Base-by-base conservation (phyloP, 1,284 basidiomycete species). In the Cutaneotrichosporon mucoides region DNA sequence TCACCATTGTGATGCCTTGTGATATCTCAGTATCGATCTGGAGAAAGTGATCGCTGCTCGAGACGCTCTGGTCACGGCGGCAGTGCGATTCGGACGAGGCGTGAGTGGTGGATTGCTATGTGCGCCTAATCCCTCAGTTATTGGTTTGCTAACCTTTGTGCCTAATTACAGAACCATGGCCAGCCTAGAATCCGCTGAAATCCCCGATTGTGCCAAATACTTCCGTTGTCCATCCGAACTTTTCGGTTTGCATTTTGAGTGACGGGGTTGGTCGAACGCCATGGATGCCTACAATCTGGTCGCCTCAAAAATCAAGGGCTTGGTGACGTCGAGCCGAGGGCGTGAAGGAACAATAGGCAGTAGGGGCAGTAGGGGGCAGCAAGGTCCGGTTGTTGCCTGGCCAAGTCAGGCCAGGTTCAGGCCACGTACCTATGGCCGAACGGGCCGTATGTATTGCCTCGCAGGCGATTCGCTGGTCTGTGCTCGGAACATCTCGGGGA, bases 1-100 rank as follows among this genome's bases (percentile, higher is more conserved):
- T 41, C 35, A 56, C 55, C 55, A 56, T 56, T 34, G 37, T 56
- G 34, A 15, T 56, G 38, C 16, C 41, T 53, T 16, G 16, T 53
- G 36, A 11, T 53, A 38, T 16, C 12, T 33, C 24, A 24, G 24
- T 24, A 24, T 24, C 24, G 24, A 24, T 24, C 24, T 24, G 24
- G 51, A 33, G 42, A 9, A 52, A 15, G 50, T 42, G 34, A 33
- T 36, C 43, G n/a, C 43, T 44, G n/a, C 43, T 24, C 15, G 5
- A 33, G 44, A 45, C 24, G 24, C 24, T 24, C 24, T 24, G 24
- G 24, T 24, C 24, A 24, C 24, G 24, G 24, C 24, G 24, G 24
- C 24, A 24, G 24, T 24, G 24, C 24, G 24, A 33, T 36, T 48
- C 46, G 13, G 46, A 33, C 33, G 34, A 12, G 46, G 34, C 34